A percentile compares a stretch with the other conserved stretches of the same genome.
Conservation (phyloP, 257 asterid species). For the Lycium barbarum region DNA sequence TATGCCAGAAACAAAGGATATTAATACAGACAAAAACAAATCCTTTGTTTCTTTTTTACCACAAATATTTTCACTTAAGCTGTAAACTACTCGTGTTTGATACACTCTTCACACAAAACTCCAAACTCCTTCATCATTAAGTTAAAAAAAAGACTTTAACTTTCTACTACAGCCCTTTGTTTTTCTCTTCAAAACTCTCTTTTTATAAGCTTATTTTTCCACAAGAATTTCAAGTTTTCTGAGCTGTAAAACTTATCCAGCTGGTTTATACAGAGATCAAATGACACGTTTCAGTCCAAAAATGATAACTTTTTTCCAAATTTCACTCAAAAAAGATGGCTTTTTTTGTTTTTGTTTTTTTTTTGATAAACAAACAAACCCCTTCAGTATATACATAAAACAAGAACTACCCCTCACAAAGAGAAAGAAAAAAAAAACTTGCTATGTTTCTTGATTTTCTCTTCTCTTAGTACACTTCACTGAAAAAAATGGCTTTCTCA, state of each 20-base stretch:
- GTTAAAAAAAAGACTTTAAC: neutral
- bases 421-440: neutral
- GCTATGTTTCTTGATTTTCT: slow-evolving; percentile 23
- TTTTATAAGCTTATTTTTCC: too few species aligned
- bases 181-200: neutral
- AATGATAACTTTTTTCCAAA: neutral
- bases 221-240: neutral
- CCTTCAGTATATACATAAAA: slow-evolving; percentile 20
- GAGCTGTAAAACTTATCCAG: neutral
- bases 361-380: neutral
- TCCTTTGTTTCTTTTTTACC: slow-evolving; percentile 29
- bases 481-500: too few species aligned
- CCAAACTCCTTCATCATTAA: slow-evolving; percentile 35
- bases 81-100: slow-evolving; percentile 34
- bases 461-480: neutral
- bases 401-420: neutral
- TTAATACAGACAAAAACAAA: slow-evolving; percentile 54
- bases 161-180: slow-evolving; percentile 25
- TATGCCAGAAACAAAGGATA: slow-evolving; percentile 45
- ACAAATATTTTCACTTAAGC: slow-evolving; percentile 32
- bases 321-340: neutral
- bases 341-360: neutral
- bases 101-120: slow-evolving; percentile 36
- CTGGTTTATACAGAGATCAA: neutral
- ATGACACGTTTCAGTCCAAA: slow-evolving; percentile 19